Percentiles rank a stretch among this genome's conserved stretches.
phyloP scores from a whole-genome alignment of 257 asterid genomes.

The Penstemon barbatus region DNA sequence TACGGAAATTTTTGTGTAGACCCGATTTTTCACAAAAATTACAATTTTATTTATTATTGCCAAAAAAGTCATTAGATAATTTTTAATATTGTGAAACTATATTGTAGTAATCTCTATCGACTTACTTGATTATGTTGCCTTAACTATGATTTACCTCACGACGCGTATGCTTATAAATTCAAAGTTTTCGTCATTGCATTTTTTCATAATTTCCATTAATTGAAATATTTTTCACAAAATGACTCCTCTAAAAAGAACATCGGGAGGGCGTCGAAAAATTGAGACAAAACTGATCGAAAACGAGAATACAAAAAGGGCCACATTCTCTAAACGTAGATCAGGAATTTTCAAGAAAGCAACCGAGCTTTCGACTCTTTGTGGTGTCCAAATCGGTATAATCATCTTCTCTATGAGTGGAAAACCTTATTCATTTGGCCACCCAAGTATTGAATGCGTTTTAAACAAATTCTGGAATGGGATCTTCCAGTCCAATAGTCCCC shows the following conservation, averaged over 20 bases:
- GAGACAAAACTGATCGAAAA: conserved; percentile 26
- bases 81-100: too few species aligned
- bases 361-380: conserved; percentile 31
- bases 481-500: not conserved
- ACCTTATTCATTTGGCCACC: conserved; percentile 22
- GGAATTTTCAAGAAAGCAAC: conserved; percentile 35
- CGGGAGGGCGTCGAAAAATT: conserved; percentile 29
- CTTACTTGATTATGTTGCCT: too few species aligned
- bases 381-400: conserved; percentile 25
- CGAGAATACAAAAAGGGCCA: conserved; percentile 16
- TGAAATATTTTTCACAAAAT: not conserved
- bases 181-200: too few species aligned
- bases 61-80: too few species aligned
- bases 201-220: too few species aligned
- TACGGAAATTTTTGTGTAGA: too few species aligned
- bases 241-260: conserved; percentile 19
- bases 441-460: not conserved
- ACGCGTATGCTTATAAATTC: too few species aligned
- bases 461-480: too few species aligned
- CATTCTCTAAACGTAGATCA: conserved; percentile 28
- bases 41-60: too few species aligned
- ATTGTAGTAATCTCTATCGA: too few species aligned
- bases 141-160: too few species aligned
- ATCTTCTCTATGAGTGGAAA: conserved; percentile 10
- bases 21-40: too few species aligned